Base-by-base conservation (phyloP, 1,284 basidiomycete genomes). In the Pyrrhoderma noxium region DNA sequence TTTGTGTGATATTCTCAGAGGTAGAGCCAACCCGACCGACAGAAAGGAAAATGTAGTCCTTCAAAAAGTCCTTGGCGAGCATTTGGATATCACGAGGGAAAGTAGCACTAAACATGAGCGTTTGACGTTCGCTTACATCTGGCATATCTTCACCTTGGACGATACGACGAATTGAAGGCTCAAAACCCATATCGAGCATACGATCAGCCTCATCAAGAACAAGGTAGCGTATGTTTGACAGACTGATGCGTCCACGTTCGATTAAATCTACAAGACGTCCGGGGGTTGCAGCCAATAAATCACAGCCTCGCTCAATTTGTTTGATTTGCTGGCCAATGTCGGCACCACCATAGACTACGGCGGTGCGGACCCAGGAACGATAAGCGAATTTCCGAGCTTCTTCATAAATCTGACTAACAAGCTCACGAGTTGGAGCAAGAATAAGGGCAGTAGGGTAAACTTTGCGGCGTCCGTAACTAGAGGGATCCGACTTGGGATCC, bases 181-280 rank as follows among this genome's bases (percentile, higher is more conserved):
- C 95, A 79, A 99, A 99, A 89, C 95, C 95, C 95, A 99, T 99
- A 76, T 99, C 95, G 62, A 99, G 81, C 95, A 99, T 99, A 65
- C 95, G 90, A 75, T 99, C 96, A 56, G 95, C 96, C 74, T 99
- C 96, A 64, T 99, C 96, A 54, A 99, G 87, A 34, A 99, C 96
- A 49, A 99, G 86, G 73, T 96, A 99, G 62, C 91, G 88, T 70
- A 99, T 88, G 72, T 98, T 98, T 62, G 90, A 83, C 54, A 99
- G 80, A 65, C 88, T 92, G 76, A 99, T 98, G 56, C 91, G 85
- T 37, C 95, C 95, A 64, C 96, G 90, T 72, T 99, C 95, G 61
- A 99, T 97, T 58, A 99, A 76, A 72, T 99, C 95, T 61, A 98
- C 94, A 47, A 99, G 86, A 73, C 95, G 93, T 63, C 96, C 95